Evolutionary conservation across 83 land plant genomes (phyloP), one percentile per base, ranked within the genome.

Genomic region (Picea abies): DNA sequence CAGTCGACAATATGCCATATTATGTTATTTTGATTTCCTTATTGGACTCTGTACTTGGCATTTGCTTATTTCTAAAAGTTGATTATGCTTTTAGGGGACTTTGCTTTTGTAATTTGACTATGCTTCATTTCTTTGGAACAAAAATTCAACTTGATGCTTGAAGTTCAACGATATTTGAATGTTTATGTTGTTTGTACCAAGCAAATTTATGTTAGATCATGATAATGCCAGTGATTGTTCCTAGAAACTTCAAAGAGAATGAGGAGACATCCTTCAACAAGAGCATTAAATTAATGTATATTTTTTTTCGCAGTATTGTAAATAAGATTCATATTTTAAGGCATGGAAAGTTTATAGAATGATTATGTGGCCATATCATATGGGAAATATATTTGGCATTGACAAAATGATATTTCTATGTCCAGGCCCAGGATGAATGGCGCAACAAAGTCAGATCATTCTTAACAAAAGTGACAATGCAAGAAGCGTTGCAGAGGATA

Each of bases 371-470:
- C 22, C 8, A 37, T 32, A 70, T 70, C 47, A 70, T 52, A 52
- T 37, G 22, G 22, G 39, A 73, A 44, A 73, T 44, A 8, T 73
- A n/a, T 73, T 17, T 9, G 0, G 22, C 29, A n/a, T 47, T 20
- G 22, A 44, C 47, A 44, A 47, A 20, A 39, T 52, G 56, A 52
- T 10, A 52, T 52, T 10, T 52, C 56, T 60, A 60, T 62, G 61
- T 76, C 60, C 85, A 95, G 98, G 81, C 82, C 84, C 94, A 90
- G 86, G 98, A 93, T 85, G 91, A 95, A 79, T 92, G 85, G 19
- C 87, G 98, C 4, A 80, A 75, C 23, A 83, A 83, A 83, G 96
- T 95, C 17, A 89, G 93, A 76, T 32, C 83, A n/a, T 84, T 85
- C 5, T 85, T 95, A 66, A 82, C 86, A 78, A 92, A 90, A 80